phyloP scores from a whole-genome alignment of 768 basidiomycete species.

The Trametes maxima region DNA sequence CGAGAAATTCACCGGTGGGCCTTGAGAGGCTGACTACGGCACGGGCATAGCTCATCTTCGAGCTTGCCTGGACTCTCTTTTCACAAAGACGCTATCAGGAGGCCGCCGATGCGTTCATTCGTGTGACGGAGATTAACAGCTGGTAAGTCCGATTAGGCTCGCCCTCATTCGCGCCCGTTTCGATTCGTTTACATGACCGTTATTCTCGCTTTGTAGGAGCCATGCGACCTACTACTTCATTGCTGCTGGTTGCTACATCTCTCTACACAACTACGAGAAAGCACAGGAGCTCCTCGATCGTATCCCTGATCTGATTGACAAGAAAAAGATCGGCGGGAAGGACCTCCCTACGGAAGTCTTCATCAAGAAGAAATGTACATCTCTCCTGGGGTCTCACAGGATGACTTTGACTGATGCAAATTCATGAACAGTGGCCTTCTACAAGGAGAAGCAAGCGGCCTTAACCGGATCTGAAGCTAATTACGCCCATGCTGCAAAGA shows the following conservation, averaged over 20 bases:
- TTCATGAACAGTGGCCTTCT: conserved; percentile 61
- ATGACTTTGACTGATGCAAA: background rate
- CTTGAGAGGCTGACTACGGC: background rate
- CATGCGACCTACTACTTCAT: conserved; percentile 81
- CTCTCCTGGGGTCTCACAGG: background rate
- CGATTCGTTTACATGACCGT: background rate
- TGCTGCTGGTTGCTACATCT: conserved; percentile 73
- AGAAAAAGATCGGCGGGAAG: conserved; percentile 65
- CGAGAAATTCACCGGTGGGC: background rate
- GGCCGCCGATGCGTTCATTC: conserved; percentile 65
- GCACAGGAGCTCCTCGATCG: conserved; percentile 63
- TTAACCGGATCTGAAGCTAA: conserved; percentile 52
- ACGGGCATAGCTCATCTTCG: conserved; percentile 63
- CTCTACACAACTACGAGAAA: conserved; percentile 53
- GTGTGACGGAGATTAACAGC: conserved; percentile 64
- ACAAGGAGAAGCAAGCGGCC: conserved; percentile 65
- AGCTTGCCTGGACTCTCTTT: conserved; percentile 77
- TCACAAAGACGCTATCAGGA: conserved; percentile 66
- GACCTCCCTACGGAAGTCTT: conserved; percentile 75
- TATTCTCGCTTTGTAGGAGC: conserved; percentile 47
- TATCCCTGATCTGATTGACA: conserved; percentile 61
- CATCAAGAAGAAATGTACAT: conserved; percentile 75
- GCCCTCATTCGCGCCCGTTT: background rate
- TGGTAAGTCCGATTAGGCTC: conserved; percentile 50
- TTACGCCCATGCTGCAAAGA: conserved; percentile 58